Evolutionary conservation across 225 moss, liverwort and hornwort genomes (phyloP), one percentile per base, ranked within the genome.

Genomic region (Pseudisothecium myosuroides): DNA sequence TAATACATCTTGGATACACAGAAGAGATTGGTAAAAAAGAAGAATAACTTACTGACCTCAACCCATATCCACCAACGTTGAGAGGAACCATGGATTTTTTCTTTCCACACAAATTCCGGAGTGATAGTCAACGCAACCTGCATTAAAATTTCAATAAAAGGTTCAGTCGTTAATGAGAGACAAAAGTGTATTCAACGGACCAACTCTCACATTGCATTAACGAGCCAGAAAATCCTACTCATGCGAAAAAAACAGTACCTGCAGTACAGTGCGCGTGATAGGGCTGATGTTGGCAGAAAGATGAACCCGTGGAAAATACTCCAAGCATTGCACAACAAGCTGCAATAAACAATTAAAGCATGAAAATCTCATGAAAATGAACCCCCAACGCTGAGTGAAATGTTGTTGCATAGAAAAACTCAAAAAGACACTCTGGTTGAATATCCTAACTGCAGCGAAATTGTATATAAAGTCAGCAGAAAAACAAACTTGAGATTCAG

Each of bases 21-120:
- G 65, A 85, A 55, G 56, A 62, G 52, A 73, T 69, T 87, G 31
- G 34, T 83, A 66, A 17, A 55, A 54, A 81, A 73, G 74, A 86
- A 69, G 81, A 84, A 58, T 7, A 71, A 47, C 61, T 47, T 61
- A 84, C 91, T 88, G 83, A 98, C 98, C 98, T 98, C 98, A 80
- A 98, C 98, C 98, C 97, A 97, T 90, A 99, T 95, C 95, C 97
- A 97, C 99, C 99, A 99, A 76, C 96, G 94, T 89, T 99, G 92
- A 90, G 96, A 95, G 85, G 91, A 80, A 81, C 99, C 99, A 88
- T 99, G 99, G 3, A 97, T 84, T 88, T 94, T 97, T 80, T 99
- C 99, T 93, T 96, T 99, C 99, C 99, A 99, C 39, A 93, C 91
- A 93, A 99, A 99, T 39, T 96, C 95, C 85, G 97, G 96, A 89